Base-by-base conservation (phyloP, 2,329 filamentous ascomycete genomes). In the Claviceps quebecensis region DNA sequence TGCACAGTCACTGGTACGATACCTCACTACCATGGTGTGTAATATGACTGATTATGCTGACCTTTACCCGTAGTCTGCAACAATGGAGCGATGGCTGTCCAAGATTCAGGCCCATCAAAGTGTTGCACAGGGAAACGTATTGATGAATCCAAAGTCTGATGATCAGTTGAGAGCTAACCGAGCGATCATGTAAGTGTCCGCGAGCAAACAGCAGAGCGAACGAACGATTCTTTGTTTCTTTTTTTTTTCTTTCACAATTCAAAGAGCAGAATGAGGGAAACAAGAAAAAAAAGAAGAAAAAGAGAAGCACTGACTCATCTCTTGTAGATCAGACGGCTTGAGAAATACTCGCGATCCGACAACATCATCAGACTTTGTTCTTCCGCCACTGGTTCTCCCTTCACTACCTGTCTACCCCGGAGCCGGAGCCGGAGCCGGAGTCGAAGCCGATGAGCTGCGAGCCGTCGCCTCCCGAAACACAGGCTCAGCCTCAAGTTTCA, bases 61-160 rank as follows among this genome's bases (percentile, higher is more conserved):
- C 19, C 23, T 23, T 26, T 29, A 4, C 1, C 29, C 29, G 9
- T 29, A 69, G 67, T 64, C 65, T n/a, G 61, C 58, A 7, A 69
- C 67, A 0, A 65, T 68, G 8, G 67, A 68, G 43, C 59, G 65
- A 41, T 70, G 68, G 68, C 47, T 70, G 11, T 60, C 56, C 49
- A 70, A 69, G 55, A 61, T 70, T 22, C 65, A 69, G 55, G 61
- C 69, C 19, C 65, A 64, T 22, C 62, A 61, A 49, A 66, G 54
- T 7, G 55, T 56, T 5, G 60, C 53, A 34, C 45, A 55, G 7
- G 56, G 58, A 34, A 55, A 59, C 4, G 37, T 59, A 1, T 49
- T 59, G 14, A 57, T 45, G 45, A 57, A 56, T 17, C 49, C 61
- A 11, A 52, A 56, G 43, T 56, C 56, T 5, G 58, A 60, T 47